Conservation (phyloP, 2,329 filamentous ascomycete species). For the Sphaerostilbella broomeana region DNA sequence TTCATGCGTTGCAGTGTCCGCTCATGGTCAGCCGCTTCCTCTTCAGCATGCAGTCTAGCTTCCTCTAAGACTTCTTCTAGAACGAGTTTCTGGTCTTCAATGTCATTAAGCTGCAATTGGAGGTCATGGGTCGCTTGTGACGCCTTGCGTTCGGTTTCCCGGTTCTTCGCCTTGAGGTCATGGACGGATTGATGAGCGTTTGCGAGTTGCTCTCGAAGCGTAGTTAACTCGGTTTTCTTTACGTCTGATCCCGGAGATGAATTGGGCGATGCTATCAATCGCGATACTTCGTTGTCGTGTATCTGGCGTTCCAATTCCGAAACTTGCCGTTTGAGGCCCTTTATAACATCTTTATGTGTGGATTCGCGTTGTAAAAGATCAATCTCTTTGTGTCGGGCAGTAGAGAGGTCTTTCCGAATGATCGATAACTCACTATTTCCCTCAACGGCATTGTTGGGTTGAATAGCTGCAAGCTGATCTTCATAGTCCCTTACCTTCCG, state of each 20-base stretch:
- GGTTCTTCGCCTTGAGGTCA: constrained; percentile 43
- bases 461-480: constrained; percentile 30
- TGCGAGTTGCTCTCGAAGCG: constrained; percentile 54
- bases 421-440: constrained; percentile 50
- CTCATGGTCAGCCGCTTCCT: constrained; percentile 38
- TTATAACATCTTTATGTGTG: constrained; percentile 55
- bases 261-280: constrained; percentile 37
- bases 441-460: constrained; percentile 31
- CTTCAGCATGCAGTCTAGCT: constrained; percentile 45
- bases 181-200: constrained; percentile 53
- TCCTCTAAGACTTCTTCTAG: constrained; percentile 54
- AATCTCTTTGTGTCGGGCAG: constrained; percentile 59
- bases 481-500: constrained; percentile 51
- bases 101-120: constrained; percentile 47
- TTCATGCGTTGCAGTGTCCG: constrained; percentile 38
- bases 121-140: constrained; percentile 40
- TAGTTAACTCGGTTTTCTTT: constrained; percentile 42
- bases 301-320: constrained; percentile 60
- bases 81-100: constrained; percentile 52
- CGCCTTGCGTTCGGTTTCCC: constrained; percentile 45
- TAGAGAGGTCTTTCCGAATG: constrained; percentile 56
- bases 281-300: constrained; percentile 56
- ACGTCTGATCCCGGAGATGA: constrained; percentile 30
- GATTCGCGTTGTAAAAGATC: constrained; percentile 60
- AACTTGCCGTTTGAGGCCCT: constrained; percentile 58